A percentile compares a stretch with the other conserved stretches of the same genome.
Conservation (phyloP, 1,284 basidiomycete species). For the Cerrena zonata region DNA sequence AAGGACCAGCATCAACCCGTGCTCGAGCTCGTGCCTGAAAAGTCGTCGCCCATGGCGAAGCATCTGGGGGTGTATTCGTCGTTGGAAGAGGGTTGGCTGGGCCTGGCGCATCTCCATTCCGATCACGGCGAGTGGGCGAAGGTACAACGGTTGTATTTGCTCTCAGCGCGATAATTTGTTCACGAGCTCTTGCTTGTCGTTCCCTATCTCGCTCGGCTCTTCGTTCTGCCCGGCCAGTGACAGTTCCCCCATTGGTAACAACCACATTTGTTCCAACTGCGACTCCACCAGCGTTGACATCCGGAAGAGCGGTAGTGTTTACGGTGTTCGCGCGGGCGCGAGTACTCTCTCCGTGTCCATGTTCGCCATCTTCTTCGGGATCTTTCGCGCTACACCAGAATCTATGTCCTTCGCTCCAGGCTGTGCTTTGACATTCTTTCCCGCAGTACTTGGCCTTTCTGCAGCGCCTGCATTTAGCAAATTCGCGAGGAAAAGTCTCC, state of each 20-base stretch:
- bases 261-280: background rate
- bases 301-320: background rate
- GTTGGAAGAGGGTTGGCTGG: background rate
- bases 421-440: constrained; percentile 94
- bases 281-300: background rate
- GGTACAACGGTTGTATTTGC: background rate
- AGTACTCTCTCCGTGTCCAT: constrained; percentile 12
- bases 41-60: background rate
- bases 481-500: constrained; percentile 91
- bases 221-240: constrained; percentile 8
- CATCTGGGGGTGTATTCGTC: background rate
- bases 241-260: constrained; percentile 1
- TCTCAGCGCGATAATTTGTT: background rate
- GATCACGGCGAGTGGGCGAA: background rate
- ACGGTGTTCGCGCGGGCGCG: constrained; percentile 6
- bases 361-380: constrained; percentile 53
- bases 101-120: background rate
- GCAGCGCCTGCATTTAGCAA: constrained; percentile 94
- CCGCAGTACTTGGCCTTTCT: constrained; percentile 98
- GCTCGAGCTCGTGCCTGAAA: background rate
- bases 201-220: constrained; percentile 8
- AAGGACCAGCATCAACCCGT: background rate
- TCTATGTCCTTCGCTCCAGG: constrained; percentile 94
- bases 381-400: constrained; percentile 82
- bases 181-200: constrained; percentile 1